These are phyloP conservation scores for Bondarzewia mesenterica DNA, from an alignment of 1,284 basidiomycete species.

Conservation along the genomic window DNA sequence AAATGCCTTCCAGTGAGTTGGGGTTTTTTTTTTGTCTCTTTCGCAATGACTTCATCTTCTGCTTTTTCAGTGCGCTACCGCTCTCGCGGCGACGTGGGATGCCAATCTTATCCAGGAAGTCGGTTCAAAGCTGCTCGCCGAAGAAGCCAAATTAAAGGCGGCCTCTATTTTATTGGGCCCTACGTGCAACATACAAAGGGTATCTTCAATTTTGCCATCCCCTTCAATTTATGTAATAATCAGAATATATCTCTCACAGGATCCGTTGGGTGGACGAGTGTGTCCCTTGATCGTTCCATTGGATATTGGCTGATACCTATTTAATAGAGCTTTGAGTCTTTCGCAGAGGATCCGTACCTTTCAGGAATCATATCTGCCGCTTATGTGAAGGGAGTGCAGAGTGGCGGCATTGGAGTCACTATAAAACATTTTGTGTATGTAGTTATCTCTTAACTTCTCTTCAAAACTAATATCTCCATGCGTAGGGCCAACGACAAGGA, in stretches of 20 bases:
- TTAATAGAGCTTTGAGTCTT: constrained; percentile 54
- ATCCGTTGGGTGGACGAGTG: constrained; percentile 50
- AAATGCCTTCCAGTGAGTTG: constrained; percentile 51
- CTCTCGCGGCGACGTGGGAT: constrained; percentile 60
- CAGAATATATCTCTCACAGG: too few species aligned
- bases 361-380: constrained; percentile 55
- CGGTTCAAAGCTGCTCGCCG: constrained; percentile 44
- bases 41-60: background rate
- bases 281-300: background rate
- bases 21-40: background rate
- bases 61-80: constrained; percentile 47
- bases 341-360: constrained; percentile 59
- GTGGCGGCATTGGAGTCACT: constrained; percentile 51
- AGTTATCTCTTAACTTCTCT: background rate
- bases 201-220: constrained; percentile 11
- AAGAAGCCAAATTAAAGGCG: constrained; percentile 57
- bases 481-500: constrained; percentile 53
- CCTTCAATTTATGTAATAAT: background rate
- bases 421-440: constrained; percentile 36
- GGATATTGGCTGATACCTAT: background rate
- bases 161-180: constrained; percentile 57
- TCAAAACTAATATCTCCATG: constrained; percentile 1
- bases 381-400: constrained; percentile 61
- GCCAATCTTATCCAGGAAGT: constrained; percentile 42
- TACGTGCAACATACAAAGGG: constrained; percentile 65